phyloP scores from a whole-genome alignment of 2,329 filamentous ascomycete genomes.

The Colletotrichum sidae region DNA sequence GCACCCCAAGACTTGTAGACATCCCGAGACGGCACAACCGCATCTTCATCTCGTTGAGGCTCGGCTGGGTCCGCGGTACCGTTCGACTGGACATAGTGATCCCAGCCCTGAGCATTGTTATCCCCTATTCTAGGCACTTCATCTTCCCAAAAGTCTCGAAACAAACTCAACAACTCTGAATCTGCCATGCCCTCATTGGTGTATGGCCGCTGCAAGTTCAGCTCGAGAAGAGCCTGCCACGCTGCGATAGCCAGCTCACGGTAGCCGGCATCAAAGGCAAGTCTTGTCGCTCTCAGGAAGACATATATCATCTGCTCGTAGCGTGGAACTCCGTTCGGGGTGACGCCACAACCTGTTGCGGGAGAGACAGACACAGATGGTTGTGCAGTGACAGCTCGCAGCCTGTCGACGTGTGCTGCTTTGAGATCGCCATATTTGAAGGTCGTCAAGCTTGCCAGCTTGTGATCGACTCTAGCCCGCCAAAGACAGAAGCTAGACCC shows the following conservation, averaged over 20 bases:
- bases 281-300: constrained; percentile 78
- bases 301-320: constrained; percentile 72
- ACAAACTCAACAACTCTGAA: constrained; percentile 49
- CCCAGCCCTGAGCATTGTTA: constrained; percentile 76
- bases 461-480: constrained; percentile 78
- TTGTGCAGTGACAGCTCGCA: constrained; percentile 38
- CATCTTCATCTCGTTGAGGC: constrained; percentile 42
- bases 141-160: constrained; percentile 88
- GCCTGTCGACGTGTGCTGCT: constrained; percentile 67
- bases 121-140: constrained; percentile 86
- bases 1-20: constrained; percentile 63
- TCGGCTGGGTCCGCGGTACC: constrained; percentile 56
- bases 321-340: constrained; percentile 18
- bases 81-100: constrained; percentile 54
- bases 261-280: constrained; percentile 82
- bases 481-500: constrained; percentile 74
- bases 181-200: constrained; percentile 39
- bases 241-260: constrained; percentile 79
- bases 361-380: constrained; percentile 25
- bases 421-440: constrained; percentile 78
- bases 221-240: constrained; percentile 87
- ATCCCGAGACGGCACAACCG: constrained; percentile 50
- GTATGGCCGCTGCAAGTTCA: constrained; percentile 71
- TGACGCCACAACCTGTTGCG: constrained; percentile 4
- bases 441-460: constrained; percentile 73